Evolutionary conservation across 1,284 basidiomycete species (phyloP).

Genomic region (Neonothopanus nambi): DNA sequence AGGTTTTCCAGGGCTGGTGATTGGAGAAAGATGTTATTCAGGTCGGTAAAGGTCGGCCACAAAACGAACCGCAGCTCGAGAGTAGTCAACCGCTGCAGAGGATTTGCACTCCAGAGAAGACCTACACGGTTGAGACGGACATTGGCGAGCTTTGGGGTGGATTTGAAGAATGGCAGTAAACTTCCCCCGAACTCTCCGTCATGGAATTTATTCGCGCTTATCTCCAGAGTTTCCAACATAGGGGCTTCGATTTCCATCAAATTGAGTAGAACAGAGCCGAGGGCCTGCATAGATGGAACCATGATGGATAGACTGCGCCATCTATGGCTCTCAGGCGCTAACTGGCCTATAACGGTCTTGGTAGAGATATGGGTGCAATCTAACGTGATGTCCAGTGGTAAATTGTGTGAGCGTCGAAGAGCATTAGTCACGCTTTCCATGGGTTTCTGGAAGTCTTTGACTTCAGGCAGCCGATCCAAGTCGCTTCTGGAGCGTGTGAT

Average conservation of each 20-base stretch:
- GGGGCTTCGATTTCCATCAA: slow-evolving; percentile 15
- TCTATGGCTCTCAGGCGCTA: slow-evolving; percentile 13
- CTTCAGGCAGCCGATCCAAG: slow-evolving; percentile 12
- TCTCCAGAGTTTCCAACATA: slow-evolving; percentile 15
- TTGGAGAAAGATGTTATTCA: slow-evolving; percentile 15
- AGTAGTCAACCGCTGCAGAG: slow-evolving; percentile 13
- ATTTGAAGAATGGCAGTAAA: slow-evolving; percentile 11
- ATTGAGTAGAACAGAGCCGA: slow-evolving; percentile 9
- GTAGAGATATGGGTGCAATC: slow-evolving; percentile 15
- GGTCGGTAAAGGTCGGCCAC: slow-evolving; percentile 14
- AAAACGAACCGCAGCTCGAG: slow-evolving; percentile 17
- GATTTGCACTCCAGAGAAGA: slow-evolving; percentile 15
- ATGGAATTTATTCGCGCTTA: slow-evolving; percentile 17
- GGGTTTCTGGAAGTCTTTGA: slow-evolving; percentile 14
- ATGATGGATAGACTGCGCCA: slow-evolving; percentile 17
- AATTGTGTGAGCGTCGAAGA: slow-evolving; percentile 14
- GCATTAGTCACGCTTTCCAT: slow-evolving; percentile 14
- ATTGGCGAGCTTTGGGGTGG: slow-evolving; percentile 13
- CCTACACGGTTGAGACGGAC: slow-evolving; percentile 17
- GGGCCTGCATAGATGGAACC: slow-evolving; percentile 11
- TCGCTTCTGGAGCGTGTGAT: slow-evolving; percentile 16
- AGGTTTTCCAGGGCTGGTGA: slow-evolving; percentile 18
- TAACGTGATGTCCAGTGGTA: slow-evolving; percentile 17
- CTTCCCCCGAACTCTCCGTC: slow-evolving; percentile 8
- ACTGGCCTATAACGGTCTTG: slow-evolving; percentile 12